These are phyloP conservation scores for Xerocomellus chrysenteron DNA, from an alignment of 768 basidiomycete genomes.

Conservation along the genomic window DNA sequence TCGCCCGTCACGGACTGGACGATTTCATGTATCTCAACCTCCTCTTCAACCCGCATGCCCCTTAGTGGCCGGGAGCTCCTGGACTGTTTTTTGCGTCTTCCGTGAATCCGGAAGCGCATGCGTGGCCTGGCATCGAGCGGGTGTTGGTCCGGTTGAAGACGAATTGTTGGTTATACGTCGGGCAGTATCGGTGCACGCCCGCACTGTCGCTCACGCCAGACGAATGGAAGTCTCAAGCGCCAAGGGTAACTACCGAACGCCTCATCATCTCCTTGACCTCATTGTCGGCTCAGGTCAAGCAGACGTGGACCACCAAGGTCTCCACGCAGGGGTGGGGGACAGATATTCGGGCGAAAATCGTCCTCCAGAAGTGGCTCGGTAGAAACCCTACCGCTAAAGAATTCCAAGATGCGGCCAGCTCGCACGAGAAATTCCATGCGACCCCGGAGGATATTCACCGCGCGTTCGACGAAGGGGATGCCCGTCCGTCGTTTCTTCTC, in stretches of 20 bases:
- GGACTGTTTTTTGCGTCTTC: conserved; percentile 18
- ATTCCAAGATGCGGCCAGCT: not conserved
- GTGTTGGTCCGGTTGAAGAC: conserved; percentile 11
- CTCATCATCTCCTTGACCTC: too few species aligned
- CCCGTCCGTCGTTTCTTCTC: conserved; percentile 1
- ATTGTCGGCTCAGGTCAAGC: conserved; percentile 10
- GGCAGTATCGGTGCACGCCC: conserved; percentile 18
- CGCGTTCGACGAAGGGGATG: conserved; percentile 17
- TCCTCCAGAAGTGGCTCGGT: conserved; percentile 13
- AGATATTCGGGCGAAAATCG: conserved; percentile 16
- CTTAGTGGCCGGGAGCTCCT: conserved; percentile 15
- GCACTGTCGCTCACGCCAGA: conserved; percentile 8
- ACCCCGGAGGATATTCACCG: conserved; percentile 12
- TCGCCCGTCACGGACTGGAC: conserved; percentile 13
- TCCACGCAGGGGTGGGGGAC: conserved; percentile 10
- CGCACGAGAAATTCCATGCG: conserved; percentile 11
- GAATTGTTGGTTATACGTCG: conserved; percentile 18
- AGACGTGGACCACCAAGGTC: conserved; percentile 21
- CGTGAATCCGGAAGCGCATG: not conserved
- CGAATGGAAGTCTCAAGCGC: conserved; percentile 18
- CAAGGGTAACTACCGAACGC: not conserved
- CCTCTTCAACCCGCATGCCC: conserved; percentile 18
- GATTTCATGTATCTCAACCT: conserved; percentile 23
- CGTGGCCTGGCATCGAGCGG: conserved; percentile 1
- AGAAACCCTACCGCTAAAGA: conserved; percentile 15